Base-by-base conservation (phyloP, 768 basidiomycete species). In the Rhizopogon vesiculosus region DNA sequence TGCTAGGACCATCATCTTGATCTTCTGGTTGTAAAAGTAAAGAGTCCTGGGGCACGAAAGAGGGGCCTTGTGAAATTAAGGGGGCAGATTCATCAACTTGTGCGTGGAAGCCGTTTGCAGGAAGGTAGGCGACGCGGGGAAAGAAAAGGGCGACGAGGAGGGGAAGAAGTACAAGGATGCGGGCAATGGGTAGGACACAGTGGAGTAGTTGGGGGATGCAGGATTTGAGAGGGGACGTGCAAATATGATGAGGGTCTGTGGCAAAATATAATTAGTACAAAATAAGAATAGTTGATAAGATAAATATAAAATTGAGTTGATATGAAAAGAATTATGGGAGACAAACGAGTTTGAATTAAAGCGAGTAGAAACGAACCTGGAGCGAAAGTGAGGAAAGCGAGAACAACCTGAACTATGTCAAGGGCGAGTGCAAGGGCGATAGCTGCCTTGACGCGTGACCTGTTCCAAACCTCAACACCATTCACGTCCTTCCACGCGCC, bases 401-500 rank as follows among this genome's bases (percentile, higher is more conserved):
- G 57, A 16, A 81, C 73, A 5, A 83, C 77, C 43, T 87, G 78
- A 1, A 75, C 77, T 31, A 86, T 69, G 64, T 92, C 91, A 51
- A 88, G 65, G 5, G 66, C 72, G 45, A 89, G 68, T 10, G 87
- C 78, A 43, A 77, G 58, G 18, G 79, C 66, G 35, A 89, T 70
- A 43, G 82, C 78, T 7, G 74, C 44, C 66, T 78, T 88, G 62
- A 90, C 68, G 45, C 83, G 78, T 58, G 66, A 81, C 61, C 82
- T 65, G 35, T 76, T 78, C 89, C 87, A 91, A 16, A 89, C 82
- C 40, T 82, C 75, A 38, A 85, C 77, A 38, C 86, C 87, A 31
- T 82, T 78, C 53, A 87, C 74, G 59, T 90, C 89, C 70, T 92
- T 91, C 82, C 84, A 91, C 12, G 87, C 78, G 8, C 91, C 91